Evolutionary conservation across 352 stramenopile genomes (phyloP), one percentile per base, ranked within the genome.

Genomic region (Thraustochytrium sp.): DNA sequence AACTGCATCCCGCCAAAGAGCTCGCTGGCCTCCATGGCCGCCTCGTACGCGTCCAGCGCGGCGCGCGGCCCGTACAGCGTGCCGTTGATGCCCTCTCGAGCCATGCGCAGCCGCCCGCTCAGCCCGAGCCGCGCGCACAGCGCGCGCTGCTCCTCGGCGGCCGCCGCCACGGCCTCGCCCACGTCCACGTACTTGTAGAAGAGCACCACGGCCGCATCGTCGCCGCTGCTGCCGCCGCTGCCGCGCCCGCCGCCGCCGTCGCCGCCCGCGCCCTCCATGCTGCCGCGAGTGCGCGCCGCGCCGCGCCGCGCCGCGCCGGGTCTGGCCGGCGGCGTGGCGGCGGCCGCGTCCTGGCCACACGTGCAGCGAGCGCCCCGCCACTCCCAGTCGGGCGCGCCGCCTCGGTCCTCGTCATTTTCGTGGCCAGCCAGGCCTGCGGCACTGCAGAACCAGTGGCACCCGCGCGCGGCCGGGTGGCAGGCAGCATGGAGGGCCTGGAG

Each of bases 141-240:
- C 13, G 4, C 23, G 3, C 37, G 36, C 54, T 82, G 74, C 56
- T 23, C 61, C 55, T 51, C 34, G 37, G 78, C 26, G 0, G 26
- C 49, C 21, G 21, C 21, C 16, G 8, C 40, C 0, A 72, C 59
- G 40, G 16, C 59, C 0, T 84, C 74, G 5, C 38, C 76, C 5
- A 84, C 11, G 40, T 56, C n/a, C 16, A 84, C 65, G 51, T 84
- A 84, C 63, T 84, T 84, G 76, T 84, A 84, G 48, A 64, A 84
- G 18, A 84, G 63, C 0, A 84, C 34, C 36, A 72, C 59, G 34
- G 34, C 59, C 16, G 18, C 18, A 55, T 55, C 48, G 16, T n/a
- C 48, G n/a, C 48, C 1, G 5, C 21, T n/a, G 21, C 26, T 13
- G n/a, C 51, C 51, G 16, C 13, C 26, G 55, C 2, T 65, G n/a